These are phyloP conservation scores for Phytophthora cryptogea DNA, from an alignment of 352 stramenopile genomes.

Conservation along the genomic window DNA sequence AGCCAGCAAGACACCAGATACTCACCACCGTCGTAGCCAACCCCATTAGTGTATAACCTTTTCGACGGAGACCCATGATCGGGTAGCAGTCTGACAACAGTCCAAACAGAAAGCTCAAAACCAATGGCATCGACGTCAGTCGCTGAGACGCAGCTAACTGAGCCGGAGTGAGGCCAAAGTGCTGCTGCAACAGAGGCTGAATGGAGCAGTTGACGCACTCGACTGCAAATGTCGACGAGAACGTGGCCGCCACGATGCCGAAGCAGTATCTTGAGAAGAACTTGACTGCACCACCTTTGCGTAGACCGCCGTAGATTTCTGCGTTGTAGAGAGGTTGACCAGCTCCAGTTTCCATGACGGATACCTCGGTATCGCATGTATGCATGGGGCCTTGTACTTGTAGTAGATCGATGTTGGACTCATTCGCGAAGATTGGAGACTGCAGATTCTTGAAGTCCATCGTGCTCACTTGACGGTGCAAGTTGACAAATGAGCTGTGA, in stretches of 20 bases:
- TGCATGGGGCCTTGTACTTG: too few species aligned
- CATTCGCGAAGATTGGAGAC: too few species aligned
- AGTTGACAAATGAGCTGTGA: too few species aligned
- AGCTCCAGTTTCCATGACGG: conserved; percentile 15
- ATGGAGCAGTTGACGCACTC: conserved; percentile 31
- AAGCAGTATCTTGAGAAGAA: conserved; percentile 45
- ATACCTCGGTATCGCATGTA: conserved; percentile 4
- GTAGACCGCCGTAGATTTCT: conserved; percentile 57
- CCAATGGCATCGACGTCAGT: conserved; percentile 60
- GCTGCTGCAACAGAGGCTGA: conserved; percentile 32
- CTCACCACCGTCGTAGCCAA: conserved; percentile 31
- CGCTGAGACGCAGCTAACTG: conserved; percentile 33
- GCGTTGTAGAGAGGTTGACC: conserved; percentile 55
- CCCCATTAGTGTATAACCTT: conserved; percentile 80
- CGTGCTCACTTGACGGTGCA: too few species aligned
- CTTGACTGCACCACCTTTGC: conserved; percentile 41
- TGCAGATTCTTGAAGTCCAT: too few species aligned
- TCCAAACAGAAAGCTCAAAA: conserved; percentile 80
- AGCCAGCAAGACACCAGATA: conserved; percentile 41
- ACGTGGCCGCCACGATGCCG: conserved; percentile 43
- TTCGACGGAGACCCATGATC: conserved; percentile 76
- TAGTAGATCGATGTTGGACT: too few species aligned
- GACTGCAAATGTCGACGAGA: conserved; percentile 44
- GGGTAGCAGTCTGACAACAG: conserved; percentile 79
- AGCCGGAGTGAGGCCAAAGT: conserved; percentile 29